A percentile compares a stretch with the other conserved stretches of the same genome.
phyloP scores from a whole-genome alignment of 2,329 filamentous ascomycete genomes.

The Plectosphaerella sp. region DNA sequence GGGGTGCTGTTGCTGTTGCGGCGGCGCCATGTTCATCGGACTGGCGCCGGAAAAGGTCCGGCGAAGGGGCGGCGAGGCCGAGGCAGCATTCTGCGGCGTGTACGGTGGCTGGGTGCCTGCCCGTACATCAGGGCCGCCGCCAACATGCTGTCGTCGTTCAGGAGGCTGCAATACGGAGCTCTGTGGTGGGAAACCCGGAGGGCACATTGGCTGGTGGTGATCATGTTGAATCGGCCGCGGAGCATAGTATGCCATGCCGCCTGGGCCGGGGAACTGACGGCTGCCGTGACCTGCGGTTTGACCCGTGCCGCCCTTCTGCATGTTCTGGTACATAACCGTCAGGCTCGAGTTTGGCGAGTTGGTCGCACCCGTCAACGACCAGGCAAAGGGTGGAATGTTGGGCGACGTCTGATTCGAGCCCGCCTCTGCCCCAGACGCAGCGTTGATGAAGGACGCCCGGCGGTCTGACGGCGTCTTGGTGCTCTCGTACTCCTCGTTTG shows the following conservation, averaged over 20 bases:
- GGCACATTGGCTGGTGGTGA: constrained; percentile 37
- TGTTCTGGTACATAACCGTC: constrained; percentile 72
- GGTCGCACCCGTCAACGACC: constrained; percentile 82
- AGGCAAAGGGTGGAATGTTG: constrained; percentile 60
- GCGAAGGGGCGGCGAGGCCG: background rate
- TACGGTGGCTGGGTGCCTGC: background rate
- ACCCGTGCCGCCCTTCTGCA: constrained; percentile 21
- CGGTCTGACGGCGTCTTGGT: constrained; percentile 45
- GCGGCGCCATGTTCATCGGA: background rate
- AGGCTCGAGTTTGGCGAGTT: constrained; percentile 82
- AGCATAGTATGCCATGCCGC: constrained; percentile 57
- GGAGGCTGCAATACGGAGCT: constrained; percentile 20
- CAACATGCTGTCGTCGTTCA: constrained; percentile 26
- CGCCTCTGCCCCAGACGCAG: constrained; percentile 29
- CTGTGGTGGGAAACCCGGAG: constrained; percentile 38
- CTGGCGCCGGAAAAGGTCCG: background rate
- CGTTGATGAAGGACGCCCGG: constrained; percentile 34
- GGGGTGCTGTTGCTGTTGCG: background rate
- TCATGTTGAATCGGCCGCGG: constrained; percentile 53
- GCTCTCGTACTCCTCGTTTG: constrained; percentile 72
- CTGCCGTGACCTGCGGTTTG: constrained; percentile 13
- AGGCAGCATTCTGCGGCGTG: background rate
- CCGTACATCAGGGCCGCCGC: too few species aligned
- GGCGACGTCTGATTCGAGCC: constrained; percentile 38
- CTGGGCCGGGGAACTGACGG: constrained; percentile 44